Conservation (phyloP, 2,329 filamentous ascomycete genomes). For the Cladobotryum mycophilum region DNA sequence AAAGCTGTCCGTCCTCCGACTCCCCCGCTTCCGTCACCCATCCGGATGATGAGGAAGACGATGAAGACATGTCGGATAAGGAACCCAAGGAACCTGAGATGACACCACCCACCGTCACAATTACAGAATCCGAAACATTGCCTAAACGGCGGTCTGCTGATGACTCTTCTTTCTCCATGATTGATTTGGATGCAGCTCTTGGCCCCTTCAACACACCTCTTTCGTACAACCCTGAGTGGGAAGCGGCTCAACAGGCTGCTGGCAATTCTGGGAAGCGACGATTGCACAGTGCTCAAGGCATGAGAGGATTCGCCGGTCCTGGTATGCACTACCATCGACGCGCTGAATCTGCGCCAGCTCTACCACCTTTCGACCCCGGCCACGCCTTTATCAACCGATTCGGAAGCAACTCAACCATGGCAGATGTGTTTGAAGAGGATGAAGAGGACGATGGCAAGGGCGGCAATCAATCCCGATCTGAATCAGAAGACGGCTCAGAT, state of each 20-base stretch:
- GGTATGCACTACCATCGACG: constrained; percentile 72
- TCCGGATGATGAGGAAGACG: constrained; percentile 24
- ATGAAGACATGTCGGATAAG: constrained; percentile 18
- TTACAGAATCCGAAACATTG: constrained; percentile 33
- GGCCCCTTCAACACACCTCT: constrained; percentile 84
- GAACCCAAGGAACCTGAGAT: constrained; percentile 18
- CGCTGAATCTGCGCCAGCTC: constrained; percentile 73
- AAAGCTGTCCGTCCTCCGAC: constrained; percentile 41
- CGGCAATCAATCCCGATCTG: constrained; percentile 28
- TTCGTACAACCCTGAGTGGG: constrained; percentile 57
- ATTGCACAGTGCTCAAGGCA: constrained; percentile 70
- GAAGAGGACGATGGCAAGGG: constrained; percentile 56
- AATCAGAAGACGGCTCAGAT: constrained; percentile 45
- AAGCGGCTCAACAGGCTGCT: constrained; percentile 56
- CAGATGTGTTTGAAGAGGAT: constrained; percentile 81
- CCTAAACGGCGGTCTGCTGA: constrained; percentile 36
- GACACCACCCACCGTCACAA: constrained; percentile 33
- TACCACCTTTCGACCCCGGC: constrained; percentile 64
- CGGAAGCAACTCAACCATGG: constrained; percentile 67
- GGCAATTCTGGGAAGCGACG: constrained; percentile 53
- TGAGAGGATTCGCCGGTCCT: constrained; percentile 61
- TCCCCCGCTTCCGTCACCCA: constrained; percentile 33
- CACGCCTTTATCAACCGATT: constrained; percentile 55
- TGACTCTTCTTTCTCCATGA: constrained; percentile 70
- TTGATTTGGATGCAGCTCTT: constrained; percentile 89